phyloP scores from a whole-genome alignment of 2,329 filamentous ascomycete species.

The Nannizziopsis arthrosporioides region DNA sequence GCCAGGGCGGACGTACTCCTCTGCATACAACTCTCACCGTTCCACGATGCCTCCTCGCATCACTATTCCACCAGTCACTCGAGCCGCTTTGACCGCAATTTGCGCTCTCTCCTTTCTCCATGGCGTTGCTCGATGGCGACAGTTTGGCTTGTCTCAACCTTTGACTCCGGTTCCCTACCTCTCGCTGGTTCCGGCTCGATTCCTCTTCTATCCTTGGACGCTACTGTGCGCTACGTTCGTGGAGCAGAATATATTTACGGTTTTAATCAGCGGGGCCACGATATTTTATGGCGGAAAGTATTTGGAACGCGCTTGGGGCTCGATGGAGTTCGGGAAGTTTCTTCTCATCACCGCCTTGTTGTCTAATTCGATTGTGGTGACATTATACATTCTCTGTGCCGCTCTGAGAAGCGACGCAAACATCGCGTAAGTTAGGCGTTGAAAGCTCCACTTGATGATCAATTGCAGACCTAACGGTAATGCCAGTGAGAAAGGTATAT shows the following conservation, averaged over 20 bases:
- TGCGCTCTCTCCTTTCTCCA: conserved; percentile 64
- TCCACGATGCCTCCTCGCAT: conserved; percentile 63
- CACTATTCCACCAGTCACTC: conserved; percentile 85
- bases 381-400: conserved; percentile 62
- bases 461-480: not conserved
- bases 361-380: conserved; percentile 66
- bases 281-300: conserved; percentile 90
- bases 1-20: not conserved
- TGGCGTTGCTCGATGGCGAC: conserved; percentile 52
- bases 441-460: not conserved
- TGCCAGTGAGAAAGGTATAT: conserved; percentile 64
- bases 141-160: conserved; percentile 46
- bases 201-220: conserved; percentile 86
- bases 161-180: conserved; percentile 60
- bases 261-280: conserved; percentile 63
- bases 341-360: conserved; percentile 63
- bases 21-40: conserved; percentile 4
- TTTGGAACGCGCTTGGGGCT: conserved; percentile 90
- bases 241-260: conserved; percentile 83
- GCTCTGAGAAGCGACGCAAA: conserved; percentile 42
- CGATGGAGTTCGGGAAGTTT: conserved; percentile 83
- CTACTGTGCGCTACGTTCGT: conserved; percentile 76
- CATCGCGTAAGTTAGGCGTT: conserved; percentile 25
- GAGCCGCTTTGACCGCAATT: conserved; percentile 63
- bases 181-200: conserved; percentile 70